Evolutionary conservation across 164 flowering plant genomes (phyloP).

Genomic region (Buxus sempervirens): DNA sequence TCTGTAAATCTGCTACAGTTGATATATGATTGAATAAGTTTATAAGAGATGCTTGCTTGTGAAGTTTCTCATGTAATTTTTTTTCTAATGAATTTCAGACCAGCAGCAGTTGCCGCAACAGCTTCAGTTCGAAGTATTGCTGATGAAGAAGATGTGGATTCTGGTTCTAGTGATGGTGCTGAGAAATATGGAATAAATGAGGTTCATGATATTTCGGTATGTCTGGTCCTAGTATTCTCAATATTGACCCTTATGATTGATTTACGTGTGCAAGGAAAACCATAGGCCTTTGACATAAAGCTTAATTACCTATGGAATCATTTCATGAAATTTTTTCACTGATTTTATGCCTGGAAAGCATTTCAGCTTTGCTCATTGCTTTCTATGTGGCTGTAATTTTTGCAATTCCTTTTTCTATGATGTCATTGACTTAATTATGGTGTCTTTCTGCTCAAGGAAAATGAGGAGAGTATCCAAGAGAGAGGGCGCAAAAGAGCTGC

Average conservation of each 20-base stretch:
- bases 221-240: constrained; percentile 13
- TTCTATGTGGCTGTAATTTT: not conserved
- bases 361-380: not conserved
- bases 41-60: not conserved
- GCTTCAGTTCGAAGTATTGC: constrained; percentile 51
- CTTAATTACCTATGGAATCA: not conserved
- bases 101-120: constrained; percentile 69
- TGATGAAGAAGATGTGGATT: constrained; percentile 62
- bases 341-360: not conserved
- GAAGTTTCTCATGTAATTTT: not conserved
- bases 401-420: not conserved
- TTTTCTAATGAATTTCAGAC: constrained; percentile 35
- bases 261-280: not conserved
- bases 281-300: not conserved
- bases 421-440: not conserved
- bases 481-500: constrained; percentile 84
- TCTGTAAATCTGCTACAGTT: constrained; percentile 29
- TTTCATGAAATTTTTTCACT: not conserved
- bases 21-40: not conserved
- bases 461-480: constrained; percentile 40
- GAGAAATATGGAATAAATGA: constrained; percentile 39
- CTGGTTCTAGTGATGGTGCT: constrained; percentile 71
- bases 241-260: not conserved
- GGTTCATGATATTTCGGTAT: constrained; percentile 66
- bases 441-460: constrained; percentile 40